Base-by-base conservation (phyloP, 345 rosid genomes). In the Lepidium sativum region DNA sequence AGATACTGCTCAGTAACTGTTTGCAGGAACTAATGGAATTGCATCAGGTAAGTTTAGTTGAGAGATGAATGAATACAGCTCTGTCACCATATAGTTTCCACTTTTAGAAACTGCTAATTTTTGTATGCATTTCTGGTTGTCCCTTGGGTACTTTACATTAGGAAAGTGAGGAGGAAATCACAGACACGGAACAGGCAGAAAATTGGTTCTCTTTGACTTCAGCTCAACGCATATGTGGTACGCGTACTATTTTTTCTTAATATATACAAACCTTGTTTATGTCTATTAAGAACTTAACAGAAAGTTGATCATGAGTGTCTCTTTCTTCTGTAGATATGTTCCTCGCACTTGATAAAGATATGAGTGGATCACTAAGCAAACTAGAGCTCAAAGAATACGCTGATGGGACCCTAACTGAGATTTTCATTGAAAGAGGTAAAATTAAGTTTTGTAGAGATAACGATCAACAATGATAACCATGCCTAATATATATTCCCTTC, bases 131-230 rank as follows among this genome's bases (percentile, higher is more conserved):
- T 34, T 15, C 45, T 67, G 53, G 45, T 21, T 39, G 23, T 61
- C 41, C 27, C 25, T 29, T 13, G 62, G 42, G 1, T 48, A 32
- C 72, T 60, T 55, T 38, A 40, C 60, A n/a, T 58, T 64, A 91
- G 99, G 99, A 91, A 82, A 91, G 82, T 53, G 97, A 95, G 80
- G 99, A 95, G 74, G 99, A 95, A 80, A 86, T 91, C 52, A 88
- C 97, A 15, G 97, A 95, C 79, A 86, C 91, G 35, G 99, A 95
- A 66, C 99, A 88, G 73, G 97, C 97, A 70, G 99, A 95, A 79
- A 95, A 95, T 80, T 95, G 99, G 99, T 91, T 95, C 76, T 95
- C 99, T 58, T 77, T 95, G 81, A 95, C 97, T 15, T 95, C 99
- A 63, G 97, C 99, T 25, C 99, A 95, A 68, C 96, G 97, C 25